A percentile compares a stretch with the other conserved stretches of the same genome.
Evolutionary conservation across 495 filamentous ascomycete species (phyloP).

Genomic region (Clohesyomyces aquaticus): DNA sequence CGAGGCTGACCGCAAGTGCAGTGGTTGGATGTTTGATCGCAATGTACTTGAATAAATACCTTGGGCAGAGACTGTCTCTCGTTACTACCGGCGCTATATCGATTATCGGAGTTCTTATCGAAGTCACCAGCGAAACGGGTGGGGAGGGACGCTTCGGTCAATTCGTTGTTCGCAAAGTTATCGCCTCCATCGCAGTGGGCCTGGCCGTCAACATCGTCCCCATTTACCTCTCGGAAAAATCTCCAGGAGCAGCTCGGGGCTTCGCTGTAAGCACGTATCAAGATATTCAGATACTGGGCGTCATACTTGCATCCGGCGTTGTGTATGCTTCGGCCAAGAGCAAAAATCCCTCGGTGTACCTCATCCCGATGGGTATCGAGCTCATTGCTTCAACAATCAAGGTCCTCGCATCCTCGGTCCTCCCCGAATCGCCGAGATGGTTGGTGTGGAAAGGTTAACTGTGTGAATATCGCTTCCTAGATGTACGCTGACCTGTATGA

Average conservation of each 20-base stretch:
- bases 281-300: background rate
- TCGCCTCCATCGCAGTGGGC: background rate
- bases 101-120: background rate
- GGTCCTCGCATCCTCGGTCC: background rate
- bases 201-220: constrained; percentile 2
- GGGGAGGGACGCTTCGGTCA: background rate
- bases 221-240: constrained; percentile 1
- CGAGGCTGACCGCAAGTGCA: background rate
- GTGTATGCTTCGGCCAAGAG: constrained; percentile 4
- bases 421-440: background rate
- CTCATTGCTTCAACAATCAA: background rate
- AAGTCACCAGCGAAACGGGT: background rate
- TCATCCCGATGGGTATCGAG: background rate
- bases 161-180: background rate
- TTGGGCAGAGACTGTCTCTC: constrained; percentile 1
- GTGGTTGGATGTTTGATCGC: constrained; percentile 2
- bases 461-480: background rate
- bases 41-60: background rate
- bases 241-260: background rate
- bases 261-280: background rate
- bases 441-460: constrained; percentile 7
- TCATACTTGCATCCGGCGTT: background rate
- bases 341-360: background rate
- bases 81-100: background rate
- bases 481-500: background rate